Base-by-base conservation (phyloP, 2,329 filamentous ascomycete species). In the Parastagonospora nodorum region DNA sequence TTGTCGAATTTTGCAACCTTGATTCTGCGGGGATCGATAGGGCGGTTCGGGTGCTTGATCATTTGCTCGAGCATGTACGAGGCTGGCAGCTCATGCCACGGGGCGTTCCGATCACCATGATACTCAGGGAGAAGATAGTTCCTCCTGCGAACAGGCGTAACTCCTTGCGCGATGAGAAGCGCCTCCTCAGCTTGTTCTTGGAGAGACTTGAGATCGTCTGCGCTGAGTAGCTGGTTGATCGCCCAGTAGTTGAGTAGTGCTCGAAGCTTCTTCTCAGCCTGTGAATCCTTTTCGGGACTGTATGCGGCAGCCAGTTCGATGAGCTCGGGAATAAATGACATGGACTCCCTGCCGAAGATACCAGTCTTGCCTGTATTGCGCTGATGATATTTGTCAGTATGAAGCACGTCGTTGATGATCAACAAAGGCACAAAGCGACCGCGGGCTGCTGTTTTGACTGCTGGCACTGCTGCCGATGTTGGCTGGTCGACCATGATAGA, bases 51-150 rank as follows among this genome's bases (percentile, higher is more conserved):
- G 66, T 93, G 88, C 4, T 88, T 89, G 33, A 88, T 83, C 52
- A 96, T 85, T 48, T 89, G 87, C 4, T 88, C 88, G 40, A 96
- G 82, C 79, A 92, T 87, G 58, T 90, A 93, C 2, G 85, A 88
- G 1, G 90, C 90, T 0, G 91, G 91, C 1, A 95, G 77, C 58
- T 96, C 90, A 74, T 92, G 89, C 83, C 88, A 96, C 0, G 88
- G 85, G 4, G 82, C 85, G 0, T 84, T 82, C 1, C 81, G 75
- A 66, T 95, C 89, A 35, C 92, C 92, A 69, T 96, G 92, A 48
- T 82, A 84, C 1, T 88, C 80, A 15, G 92, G 92, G 71, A 96
- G 82, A 27, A 88, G 73, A 64, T 85, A 93, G 29, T 88, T 64
- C 1, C 76, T 76, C 52, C 87, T 79, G 61, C 83, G 87, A 12